Base-by-base conservation (phyloP, 495 filamentous ascomycete genomes). In the Echria macrotheca region DNA sequence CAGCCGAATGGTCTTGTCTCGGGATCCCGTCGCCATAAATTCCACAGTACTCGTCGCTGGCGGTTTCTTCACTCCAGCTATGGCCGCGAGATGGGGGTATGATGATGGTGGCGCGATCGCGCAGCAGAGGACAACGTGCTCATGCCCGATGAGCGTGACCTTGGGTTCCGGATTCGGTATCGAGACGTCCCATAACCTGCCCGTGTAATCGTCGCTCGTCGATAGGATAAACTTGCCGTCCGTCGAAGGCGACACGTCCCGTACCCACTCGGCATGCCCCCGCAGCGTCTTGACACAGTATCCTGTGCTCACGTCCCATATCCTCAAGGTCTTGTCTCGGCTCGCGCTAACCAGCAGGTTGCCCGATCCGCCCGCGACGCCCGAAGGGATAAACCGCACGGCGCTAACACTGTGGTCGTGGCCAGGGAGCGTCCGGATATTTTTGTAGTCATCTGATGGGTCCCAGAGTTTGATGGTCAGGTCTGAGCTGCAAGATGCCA, bases 391-490 rank as follows among this genome's bases (percentile, higher is more conserved):
- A 63, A 96, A 96, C 3, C 89, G 83, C 2, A 97, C 82, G 8
- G 87, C 83, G 45, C 84, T 89, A 38, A 97, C 86, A 47, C 81
- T 86, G 63, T 96, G 91, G 56, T 98, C 93, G 65, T 98, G 93
- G 6, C 93, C 93, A 1, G 85, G 84, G 4, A 98, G 77, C 0
- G 91, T 98, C 32, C 91, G 80, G 48, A 95, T 91, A 60, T 96
- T 95, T 58, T 95, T 94, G 70, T 97, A 96, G 32, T 94, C 88
- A 57, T 96, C 86, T 17, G 78, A 82, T 1, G 93, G 93, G 50
- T 96, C 91, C 93, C 93, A 98, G 6, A 98, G 66, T 61, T 96
- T 98, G 69, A 96, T 95, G 1, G 89, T 95, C 3, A 96, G 71
- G 58, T 96, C 93, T 43, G 83, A 86, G 14, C 83, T 89, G 68